phyloP scores from a whole-genome alignment of 768 basidiomycete genomes.

The Termitomyces sp. region DNA sequence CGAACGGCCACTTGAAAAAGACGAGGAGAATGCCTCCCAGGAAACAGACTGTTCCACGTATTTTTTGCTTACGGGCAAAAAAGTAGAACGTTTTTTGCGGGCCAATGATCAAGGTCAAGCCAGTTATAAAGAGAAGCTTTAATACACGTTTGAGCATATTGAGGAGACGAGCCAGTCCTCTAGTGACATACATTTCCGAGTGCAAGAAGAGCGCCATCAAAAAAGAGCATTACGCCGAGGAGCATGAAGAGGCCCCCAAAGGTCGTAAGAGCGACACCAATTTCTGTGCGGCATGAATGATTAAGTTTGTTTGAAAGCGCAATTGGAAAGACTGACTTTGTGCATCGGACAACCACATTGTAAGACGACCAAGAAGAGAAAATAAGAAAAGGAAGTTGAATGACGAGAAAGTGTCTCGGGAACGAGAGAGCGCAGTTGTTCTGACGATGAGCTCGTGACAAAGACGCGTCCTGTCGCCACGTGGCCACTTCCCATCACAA shows the following conservation, averaged over 20 bases:
- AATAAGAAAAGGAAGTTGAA: not conserved
- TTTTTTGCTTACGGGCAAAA: conserved; percentile 92
- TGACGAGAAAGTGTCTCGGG: conserved; percentile 4
- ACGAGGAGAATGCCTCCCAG: conserved; percentile 88
- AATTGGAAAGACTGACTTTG: conserved; percentile 41
- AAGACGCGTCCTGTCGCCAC: conserved; percentile 15
- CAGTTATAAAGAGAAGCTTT: conserved; percentile 93
- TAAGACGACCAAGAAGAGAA: conserved; percentile 8
- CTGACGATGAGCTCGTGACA: conserved; percentile 7
- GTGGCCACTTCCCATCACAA: conserved; percentile 4
- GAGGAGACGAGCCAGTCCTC: not conserved
- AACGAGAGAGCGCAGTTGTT: conserved; percentile 6
- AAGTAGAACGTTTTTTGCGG: conserved; percentile 97
- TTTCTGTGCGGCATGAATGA: conserved; percentile 49
- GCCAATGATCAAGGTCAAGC: conserved; percentile 94
- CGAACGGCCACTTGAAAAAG: conserved; percentile 92
- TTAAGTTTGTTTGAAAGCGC: not conserved
- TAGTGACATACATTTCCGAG: conserved; percentile 77
- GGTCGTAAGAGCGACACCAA: conserved; percentile 93
- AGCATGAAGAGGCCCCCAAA: conserved; percentile 96
- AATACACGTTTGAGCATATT: conserved; percentile 5
- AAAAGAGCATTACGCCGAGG: conserved; percentile 92
- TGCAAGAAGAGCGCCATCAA: conserved; percentile 92
- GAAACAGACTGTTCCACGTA: conserved; percentile 87
- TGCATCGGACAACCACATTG: conserved; percentile 64